Conservation (phyloP, 768 basidiomycete genomes). For the Naganishia randhawae region DNA sequence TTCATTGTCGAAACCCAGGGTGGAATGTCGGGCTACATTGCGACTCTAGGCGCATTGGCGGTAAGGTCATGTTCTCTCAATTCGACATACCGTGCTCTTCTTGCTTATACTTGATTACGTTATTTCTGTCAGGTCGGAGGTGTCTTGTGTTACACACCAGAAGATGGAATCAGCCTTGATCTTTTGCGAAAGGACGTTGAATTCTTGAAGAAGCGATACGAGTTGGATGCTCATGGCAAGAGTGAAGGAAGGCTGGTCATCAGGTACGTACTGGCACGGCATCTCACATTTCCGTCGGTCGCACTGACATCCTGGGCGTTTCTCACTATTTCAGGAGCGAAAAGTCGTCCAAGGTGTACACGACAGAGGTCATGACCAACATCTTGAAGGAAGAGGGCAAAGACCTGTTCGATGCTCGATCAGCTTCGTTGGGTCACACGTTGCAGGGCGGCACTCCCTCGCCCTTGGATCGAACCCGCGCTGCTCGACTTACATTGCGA, state of each 20-base stretch:
- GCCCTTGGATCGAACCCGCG: constrained; percentile 86
- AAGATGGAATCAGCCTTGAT: constrained; percentile 79
- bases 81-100: background rate
- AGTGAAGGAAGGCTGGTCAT: constrained; percentile 91
- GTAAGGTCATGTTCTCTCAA: constrained; percentile 56
- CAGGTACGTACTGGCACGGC: constrained; percentile 57
- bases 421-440: constrained; percentile 94
- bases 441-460: constrained; percentile 94
- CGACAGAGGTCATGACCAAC: constrained; percentile 83
- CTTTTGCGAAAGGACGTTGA: constrained; percentile 76
- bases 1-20: constrained; percentile 99
- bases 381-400: constrained; percentile 96
- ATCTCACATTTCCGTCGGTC: background rate
- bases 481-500: constrained; percentile 79
- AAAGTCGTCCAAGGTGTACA: constrained; percentile 78
- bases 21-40: constrained; percentile 91
- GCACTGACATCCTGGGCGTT: background rate
- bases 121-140: constrained; percentile 70
- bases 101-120: background rate
- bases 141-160: constrained; percentile 87
- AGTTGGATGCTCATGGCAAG: constrained; percentile 78
- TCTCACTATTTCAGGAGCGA: constrained; percentile 63
- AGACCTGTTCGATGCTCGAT: constrained; percentile 83
- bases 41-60: constrained; percentile 89
- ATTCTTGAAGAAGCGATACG: constrained; percentile 80